phyloP scores from a whole-genome alignment of 2,329 filamentous ascomycete species.

The Elsinoe fawcettii region DNA sequence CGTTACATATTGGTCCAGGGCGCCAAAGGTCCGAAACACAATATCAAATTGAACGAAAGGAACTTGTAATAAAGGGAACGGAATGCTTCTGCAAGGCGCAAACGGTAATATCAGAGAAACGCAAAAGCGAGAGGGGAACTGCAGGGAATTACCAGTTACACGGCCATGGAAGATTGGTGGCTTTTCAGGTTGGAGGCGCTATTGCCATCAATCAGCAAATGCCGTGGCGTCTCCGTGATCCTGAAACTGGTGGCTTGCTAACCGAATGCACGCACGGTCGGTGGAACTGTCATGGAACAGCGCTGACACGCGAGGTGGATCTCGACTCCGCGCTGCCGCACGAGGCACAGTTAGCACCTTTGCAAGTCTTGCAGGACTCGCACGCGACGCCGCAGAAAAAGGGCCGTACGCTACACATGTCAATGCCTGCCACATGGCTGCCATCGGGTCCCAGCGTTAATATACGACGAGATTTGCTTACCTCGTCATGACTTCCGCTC shows the following conservation, averaged over 20 bases:
- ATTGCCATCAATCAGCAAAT: neutral
- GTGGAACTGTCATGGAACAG: conserved; percentile 7
- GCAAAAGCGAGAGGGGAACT: conserved; percentile 3
- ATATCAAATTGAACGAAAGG: too few species aligned
- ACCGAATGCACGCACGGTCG: conserved; percentile 6
- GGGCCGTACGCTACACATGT: too few species aligned
- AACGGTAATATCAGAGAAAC: conserved; percentile 1
- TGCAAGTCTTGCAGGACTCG: too few species aligned
- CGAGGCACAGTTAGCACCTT: too few species aligned
- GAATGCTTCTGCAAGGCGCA: neutral
- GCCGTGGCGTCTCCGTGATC: neutral
- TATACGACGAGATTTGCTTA: too few species aligned
- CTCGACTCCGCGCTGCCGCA: neutral
- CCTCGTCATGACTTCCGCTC: too few species aligned
- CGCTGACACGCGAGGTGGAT: neutral
- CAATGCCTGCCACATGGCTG: too few species aligned
- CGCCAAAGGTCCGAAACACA: neutral
- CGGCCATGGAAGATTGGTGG: conserved; percentile 1
- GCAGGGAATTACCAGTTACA: neutral
- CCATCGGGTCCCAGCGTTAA: too few species aligned
- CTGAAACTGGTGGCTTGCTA: conserved; percentile 11
- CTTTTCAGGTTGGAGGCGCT: neutral
- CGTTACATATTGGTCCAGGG: conserved; percentile 4
- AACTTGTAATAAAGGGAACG: too few species aligned
- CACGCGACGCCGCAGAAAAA: too few species aligned